Conservation (phyloP, 208 protist genomes). For the Tritrichomonas musculus region DNA sequence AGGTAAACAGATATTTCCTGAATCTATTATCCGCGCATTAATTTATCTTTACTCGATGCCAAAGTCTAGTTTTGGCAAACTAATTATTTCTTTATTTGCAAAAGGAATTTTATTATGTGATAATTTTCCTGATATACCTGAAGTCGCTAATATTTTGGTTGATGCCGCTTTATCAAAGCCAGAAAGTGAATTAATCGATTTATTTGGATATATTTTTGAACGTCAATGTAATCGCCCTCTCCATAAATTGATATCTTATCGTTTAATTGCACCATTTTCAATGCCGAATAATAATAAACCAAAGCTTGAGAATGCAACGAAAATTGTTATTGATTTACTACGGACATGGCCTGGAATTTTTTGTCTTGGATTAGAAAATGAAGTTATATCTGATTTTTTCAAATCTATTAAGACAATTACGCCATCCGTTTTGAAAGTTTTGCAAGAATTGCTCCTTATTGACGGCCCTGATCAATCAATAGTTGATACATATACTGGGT, state of each 20-base stretch:
- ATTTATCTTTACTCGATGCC: background rate
- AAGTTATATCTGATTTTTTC: background rate
- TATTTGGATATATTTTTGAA: background rate
- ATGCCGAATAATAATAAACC: background rate
- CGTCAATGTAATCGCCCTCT: background rate
- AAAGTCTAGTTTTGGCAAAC: background rate
- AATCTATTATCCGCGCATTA: background rate
- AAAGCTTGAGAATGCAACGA: background rate
- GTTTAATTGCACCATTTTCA: background rate
- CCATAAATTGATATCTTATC: background rate
- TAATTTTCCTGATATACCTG: background rate
- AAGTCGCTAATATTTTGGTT: background rate
- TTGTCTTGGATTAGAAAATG: background rate
- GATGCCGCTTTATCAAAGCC: background rate
- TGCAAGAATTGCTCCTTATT: background rate
- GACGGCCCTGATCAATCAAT: background rate
- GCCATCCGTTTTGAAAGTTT: background rate
- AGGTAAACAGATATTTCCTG: background rate
- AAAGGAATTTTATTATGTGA: background rate
- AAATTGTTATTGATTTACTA: background rate
- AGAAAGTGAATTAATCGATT: background rate
- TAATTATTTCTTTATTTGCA: background rate
- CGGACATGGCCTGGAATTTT: background rate
- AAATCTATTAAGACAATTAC: background rate
- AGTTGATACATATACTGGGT: background rate